Base-by-base conservation (phyloP, 2,329 filamentous ascomycete species). In the Cytospora piceicola region DNA sequence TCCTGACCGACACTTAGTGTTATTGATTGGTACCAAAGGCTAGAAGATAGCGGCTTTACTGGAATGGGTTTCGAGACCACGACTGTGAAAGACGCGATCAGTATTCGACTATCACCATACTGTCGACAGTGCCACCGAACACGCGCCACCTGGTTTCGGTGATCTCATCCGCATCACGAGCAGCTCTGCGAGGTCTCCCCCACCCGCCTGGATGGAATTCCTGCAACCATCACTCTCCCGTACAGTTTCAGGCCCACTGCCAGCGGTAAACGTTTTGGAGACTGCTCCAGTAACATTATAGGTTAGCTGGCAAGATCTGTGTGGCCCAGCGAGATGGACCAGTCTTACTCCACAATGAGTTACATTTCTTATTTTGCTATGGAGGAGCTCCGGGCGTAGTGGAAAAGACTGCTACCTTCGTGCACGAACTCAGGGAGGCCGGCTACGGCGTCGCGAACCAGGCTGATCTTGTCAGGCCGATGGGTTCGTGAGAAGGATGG, bases 381-480 rank as follows among this genome's bases (percentile, higher is more conserved):
- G 73, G 0, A 67, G 75, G 5, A 75, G 71, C 24, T 74, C 71
- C 20, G 64, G 49, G 27, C 39, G 61, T 5, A 64, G n/a, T 52
- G 55, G 55, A 61, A 4, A 73, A 49, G 61, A 32, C 54, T 0
- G 20, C 67, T 11, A 58, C 61, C 20, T 14, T 75, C 1, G 55
- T 69, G 11, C 53, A 67, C 0, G 71, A 73, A 46, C 67, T 77
- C 12, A 67, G 53, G n/a, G 66, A 34, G 7, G 39, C 58, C 2
- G 71, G 73, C 8, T 75, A 74, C 55, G 72, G 76, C 52, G 72
- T 75, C 5, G 69, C 70, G 27, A 70, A 74, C 63, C 71, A 59
- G 32, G 61, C 65, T 6, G 70, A 73, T 17, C 68, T 81, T 1
- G 67, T 69, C 29, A 70, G 46, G 14, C 70, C 70, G 7, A 58